Evolutionary conservation across 2,329 filamentous ascomycete species (phyloP), one percentile per base, ranked within the genome.

Genomic region (Penicillium sp.): DNA sequence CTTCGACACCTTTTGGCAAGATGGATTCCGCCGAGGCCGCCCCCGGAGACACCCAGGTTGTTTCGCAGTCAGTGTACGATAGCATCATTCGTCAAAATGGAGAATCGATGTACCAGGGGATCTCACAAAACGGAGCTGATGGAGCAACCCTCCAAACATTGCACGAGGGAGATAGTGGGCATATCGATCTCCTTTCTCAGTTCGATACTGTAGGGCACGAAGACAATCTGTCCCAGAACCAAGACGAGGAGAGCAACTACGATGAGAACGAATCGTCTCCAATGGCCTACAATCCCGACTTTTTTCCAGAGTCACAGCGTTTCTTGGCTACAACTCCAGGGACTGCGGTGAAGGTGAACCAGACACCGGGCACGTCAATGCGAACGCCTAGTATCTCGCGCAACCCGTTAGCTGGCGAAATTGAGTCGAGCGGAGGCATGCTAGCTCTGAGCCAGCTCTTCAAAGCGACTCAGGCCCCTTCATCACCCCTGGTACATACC

Each of bases 401-500:
- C 13, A 82, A 82, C 64, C 81, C 81, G 19, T 73, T 83, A 35
- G 72, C 75, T 19, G 68, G 72, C 22, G 73, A 75, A 24, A 63
- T 73, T 35, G 75, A 71, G 49, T 76, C 75, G 3, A 78, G 73
- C 35, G 73, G 75, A 26, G 77, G 74, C 17, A 65, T 81, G 12
- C 79, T 83, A 75, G 76, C 75, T 2, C 68, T 83, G 28, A 83
- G 80, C 58, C 81, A 84, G 66, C 72, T 81, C 1, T 84, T 84
- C 68, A 79, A 76, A 58, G 77, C 79, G 24, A 84, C 82, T 0
- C 82, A 83, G 65, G 80, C 77, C 33, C 74, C 77, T 26, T 81
- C 81, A 2, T 83, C 81, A 12, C 82, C 82, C 4, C 70, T 80
- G 40, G 68, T 75, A 12, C 74, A 76, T 64, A 64, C 70, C 12